Evolutionary conservation across 768 basidiomycete species (phyloP).

Genomic region (Clathrus columnatus): DNA sequence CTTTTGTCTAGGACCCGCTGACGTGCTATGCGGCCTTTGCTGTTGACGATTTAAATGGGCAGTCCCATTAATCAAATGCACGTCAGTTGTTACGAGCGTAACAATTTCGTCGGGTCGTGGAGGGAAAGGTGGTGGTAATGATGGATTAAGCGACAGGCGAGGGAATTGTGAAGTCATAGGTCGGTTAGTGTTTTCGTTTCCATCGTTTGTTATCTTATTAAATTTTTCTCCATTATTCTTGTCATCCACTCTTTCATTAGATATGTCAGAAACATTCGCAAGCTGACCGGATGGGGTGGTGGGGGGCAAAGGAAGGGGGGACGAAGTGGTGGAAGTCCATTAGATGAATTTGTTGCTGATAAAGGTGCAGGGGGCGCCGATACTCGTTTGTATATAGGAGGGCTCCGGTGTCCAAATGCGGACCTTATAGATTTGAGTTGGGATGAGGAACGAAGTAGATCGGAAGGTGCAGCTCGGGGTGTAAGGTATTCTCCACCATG

Average conservation of each 20-base stretch:
- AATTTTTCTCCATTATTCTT: background rate
- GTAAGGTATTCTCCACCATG: background rate
- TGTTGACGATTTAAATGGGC: constrained; percentile 10
- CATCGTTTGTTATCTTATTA: background rate
- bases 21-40: background rate
- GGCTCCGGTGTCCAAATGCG: constrained; percentile 23
- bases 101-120: constrained; percentile 55
- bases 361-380: constrained; percentile 18
- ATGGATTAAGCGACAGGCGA: constrained; percentile 45
- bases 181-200: background rate
- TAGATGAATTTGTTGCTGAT: constrained; percentile 14
- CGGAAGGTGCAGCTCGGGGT: background rate
- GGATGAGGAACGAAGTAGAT: background rate
- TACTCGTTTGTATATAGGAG: constrained; percentile 19
- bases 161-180: background rate
- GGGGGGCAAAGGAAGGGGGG: constrained; percentile 64
- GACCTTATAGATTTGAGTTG: constrained; percentile 13
- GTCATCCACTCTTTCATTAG: background rate
- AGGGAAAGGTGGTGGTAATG: constrained; percentile 57
- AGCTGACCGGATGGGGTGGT: constrained; percentile 45
- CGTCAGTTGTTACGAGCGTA: constrained; percentile 5
- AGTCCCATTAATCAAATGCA: constrained; percentile 11
- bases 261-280: background rate
- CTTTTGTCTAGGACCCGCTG: background rate
- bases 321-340: constrained; percentile 54